Conservation (phyloP, 2,329 filamentous ascomycete species). For the Cladobotryum mycophilum region DNA sequence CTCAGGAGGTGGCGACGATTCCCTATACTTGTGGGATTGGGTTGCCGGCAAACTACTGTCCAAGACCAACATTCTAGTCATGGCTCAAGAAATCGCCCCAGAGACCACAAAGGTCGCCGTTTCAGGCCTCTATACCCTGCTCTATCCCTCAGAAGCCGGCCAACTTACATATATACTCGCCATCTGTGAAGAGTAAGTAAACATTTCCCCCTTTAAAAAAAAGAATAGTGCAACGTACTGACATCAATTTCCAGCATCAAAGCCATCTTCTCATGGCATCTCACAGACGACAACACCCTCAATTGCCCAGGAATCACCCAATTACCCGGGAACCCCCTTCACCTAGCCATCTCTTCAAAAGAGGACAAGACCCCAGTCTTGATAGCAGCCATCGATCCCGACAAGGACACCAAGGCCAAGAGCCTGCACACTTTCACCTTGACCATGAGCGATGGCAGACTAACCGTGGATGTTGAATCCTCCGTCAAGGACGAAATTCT, state of each 20-base stretch:
- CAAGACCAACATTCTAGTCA: conserved; percentile 45
- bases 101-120: conserved; percentile 41
- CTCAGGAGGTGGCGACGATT: conserved; percentile 80
- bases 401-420: conserved; percentile 20
- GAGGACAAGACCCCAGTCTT: conserved; percentile 23
- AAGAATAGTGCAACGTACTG: conserved; percentile 8
- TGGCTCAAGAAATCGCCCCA: conserved; percentile 32
- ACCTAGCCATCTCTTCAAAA: conserved; percentile 32
- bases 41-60: conserved; percentile 45
- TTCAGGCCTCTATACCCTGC: conserved; percentile 33
- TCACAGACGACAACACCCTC: conserved; percentile 43
- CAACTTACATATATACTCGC: conserved; percentile 39
- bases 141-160: conserved; percentile 23
- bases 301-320: conserved; percentile 40
- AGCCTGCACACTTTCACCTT: conserved; percentile 28
- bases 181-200: conserved; percentile 50
- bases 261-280: conserved; percentile 60
- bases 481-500: conserved; percentile 20
- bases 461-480: conserved; percentile 23
- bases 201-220: background rate
- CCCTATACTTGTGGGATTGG: conserved; percentile 83
- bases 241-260: conserved; percentile 38
- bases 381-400: conserved; percentile 35
- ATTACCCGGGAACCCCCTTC: conserved; percentile 60
- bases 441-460: conserved; percentile 25